These are phyloP conservation scores for Pseudozyma thailandica DNA, from an alignment of 1,284 basidiomycete species.

Conservation along the genomic window DNA sequence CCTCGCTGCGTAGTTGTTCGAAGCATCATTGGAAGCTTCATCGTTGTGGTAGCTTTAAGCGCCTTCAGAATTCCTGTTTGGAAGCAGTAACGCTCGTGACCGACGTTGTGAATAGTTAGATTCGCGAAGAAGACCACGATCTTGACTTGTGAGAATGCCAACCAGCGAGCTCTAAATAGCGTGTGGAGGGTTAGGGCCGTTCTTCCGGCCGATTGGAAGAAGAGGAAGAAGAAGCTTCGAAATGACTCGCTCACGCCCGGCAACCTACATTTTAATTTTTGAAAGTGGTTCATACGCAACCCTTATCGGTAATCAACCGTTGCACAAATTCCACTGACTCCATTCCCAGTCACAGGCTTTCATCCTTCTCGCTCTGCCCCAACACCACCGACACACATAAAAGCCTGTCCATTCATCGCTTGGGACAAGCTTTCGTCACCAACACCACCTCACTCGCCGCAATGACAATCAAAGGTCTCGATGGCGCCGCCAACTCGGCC, in stretches of 20 bases:
- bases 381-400: neutral
- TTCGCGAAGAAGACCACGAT: neutral
- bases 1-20: slow-evolving; percentile 41
- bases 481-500: slow-evolving; percentile 24
- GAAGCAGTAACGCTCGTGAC: neutral
- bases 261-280: slow-evolving; percentile 24
- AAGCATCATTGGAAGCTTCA: slow-evolving; percentile 41
- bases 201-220: slow-evolving; percentile 45
- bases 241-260: slow-evolving; percentile 31
- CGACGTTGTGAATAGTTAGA: too few species aligned
- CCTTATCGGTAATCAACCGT: slow-evolving; percentile 11
- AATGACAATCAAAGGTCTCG: slow-evolving; percentile 53
- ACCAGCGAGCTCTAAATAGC: slow-evolving; percentile 4
- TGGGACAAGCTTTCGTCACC: neutral
- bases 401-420: neutral
- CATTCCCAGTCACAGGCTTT: slow-evolving; percentile 11
- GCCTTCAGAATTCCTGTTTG: neutral
- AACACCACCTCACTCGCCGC: neutral
- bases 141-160: neutral
- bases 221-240: slow-evolving; percentile 1
- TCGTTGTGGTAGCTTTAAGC: neutral
- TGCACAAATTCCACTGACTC: neutral
- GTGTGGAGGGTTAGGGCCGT: slow-evolving; percentile 1
- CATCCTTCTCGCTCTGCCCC: neutral
- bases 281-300: neutral